Conservation (phyloP, 768 basidiomycete species). For the Cystoderma amianthinum region DNA sequence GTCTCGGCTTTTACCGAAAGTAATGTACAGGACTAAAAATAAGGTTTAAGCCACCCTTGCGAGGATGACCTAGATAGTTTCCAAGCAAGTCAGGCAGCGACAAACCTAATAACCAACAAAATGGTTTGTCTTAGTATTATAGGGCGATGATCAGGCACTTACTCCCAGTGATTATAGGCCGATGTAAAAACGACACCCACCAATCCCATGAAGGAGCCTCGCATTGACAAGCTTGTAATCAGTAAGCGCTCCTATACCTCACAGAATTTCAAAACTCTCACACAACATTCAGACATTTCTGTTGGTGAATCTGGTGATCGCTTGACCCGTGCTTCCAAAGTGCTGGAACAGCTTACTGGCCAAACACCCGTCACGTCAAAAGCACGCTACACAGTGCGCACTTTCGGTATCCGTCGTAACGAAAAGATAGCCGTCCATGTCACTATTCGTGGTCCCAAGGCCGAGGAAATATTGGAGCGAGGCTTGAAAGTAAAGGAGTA, state of each 20-base stretch:
- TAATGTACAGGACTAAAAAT: conserved; percentile 25
- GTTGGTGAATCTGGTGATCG: conserved; percentile 99
- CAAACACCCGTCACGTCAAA: conserved; percentile 99
- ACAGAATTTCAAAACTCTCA: background rate
- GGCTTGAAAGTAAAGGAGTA: conserved; percentile 99
- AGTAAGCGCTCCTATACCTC: conserved; percentile 53
- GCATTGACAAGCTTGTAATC: conserved; percentile 98
- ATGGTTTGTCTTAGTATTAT: conserved; percentile 35
- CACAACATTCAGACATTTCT: conserved; percentile 75
- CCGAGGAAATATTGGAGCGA: conserved; percentile 98
- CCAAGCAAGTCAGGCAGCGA: conserved; percentile 22
- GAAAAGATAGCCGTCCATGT: conserved; percentile 99
- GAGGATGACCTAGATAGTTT: conserved; percentile 17
- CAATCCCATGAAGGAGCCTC: conserved; percentile 95
- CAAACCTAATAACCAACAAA: conserved; percentile 28
- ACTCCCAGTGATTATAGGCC: conserved; percentile 40
- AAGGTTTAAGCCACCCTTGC: conserved; percentile 34
- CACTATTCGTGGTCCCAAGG: conserved; percentile 98
- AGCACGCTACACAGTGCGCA: conserved; percentile 98
- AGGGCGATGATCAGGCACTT: conserved; percentile 3
- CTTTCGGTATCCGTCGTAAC: conserved; percentile 99
- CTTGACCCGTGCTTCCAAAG: conserved; percentile 97
- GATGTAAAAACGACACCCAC: conserved; percentile 83
- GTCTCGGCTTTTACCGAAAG: conserved; percentile 28
- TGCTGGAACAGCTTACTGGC: conserved; percentile 97